Base-by-base conservation (phyloP, 176 grass and related monocot genomes). In the Aegilops sharonensis region DNA sequence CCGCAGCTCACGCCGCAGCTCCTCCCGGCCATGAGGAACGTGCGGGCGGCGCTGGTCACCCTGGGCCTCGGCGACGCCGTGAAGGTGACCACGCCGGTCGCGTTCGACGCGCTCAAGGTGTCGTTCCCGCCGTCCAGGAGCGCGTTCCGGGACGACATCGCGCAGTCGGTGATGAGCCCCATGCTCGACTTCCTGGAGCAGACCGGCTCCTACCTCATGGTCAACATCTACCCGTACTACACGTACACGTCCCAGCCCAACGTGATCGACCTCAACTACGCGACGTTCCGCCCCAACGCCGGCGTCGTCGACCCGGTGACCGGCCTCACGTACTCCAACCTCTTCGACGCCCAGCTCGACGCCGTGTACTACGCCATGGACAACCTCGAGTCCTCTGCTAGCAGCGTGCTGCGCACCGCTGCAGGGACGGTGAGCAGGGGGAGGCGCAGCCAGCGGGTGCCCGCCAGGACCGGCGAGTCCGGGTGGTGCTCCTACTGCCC, bases 321-420 rank as follows among this genome's bases (percentile, higher is more conserved):
- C 47, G 59, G 66, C 2, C 62, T 85, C 25, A 79, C 43, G 48
- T 97, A 97, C 83, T 62, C 83, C 56, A 97, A 27, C 77, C 73
- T 97, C 21, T 81, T 97, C 3, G 94, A 97, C 5, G 94, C 94
- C 14, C 82, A 92, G 81, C 79, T 94, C 1, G 94, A 97, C 75
- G 88, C 94, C 15, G 90, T 92, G 3, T 86, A 79, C 50, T 62
- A 84, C 0, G 94, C 94, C 0, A 92, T 97, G 85, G 66, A 77
- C 1, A 80, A n/a, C 0, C 15, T 66, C 1, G 39, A 42, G 39
- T 42, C 15, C 67, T 35, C 65, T 48, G 45, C 45, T 14, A 13
- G 45, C 65, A 31, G 15, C 30, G 45, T 48, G 45, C 10, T 5
- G 17, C 7, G 17, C 45, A 48, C 45, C 32, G 30, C 30, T 2